Base-by-base conservation (phyloP, 805 yeast species). In the Yarrowia phangngaensis region DNA sequence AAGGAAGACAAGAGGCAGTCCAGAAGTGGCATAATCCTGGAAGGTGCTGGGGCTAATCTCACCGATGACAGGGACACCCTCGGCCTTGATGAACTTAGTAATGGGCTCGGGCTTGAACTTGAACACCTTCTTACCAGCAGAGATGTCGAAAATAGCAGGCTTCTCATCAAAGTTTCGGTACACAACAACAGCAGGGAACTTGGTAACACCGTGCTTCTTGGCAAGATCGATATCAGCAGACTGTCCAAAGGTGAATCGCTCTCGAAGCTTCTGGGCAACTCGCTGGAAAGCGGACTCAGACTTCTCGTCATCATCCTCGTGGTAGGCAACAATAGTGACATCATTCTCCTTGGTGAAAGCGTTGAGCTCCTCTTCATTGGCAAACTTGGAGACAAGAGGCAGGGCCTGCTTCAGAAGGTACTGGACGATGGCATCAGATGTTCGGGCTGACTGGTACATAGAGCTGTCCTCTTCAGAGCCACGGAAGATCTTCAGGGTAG, bases 381-480 rank as follows among this genome's bases (percentile, higher is more conserved):
- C 71, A 38, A 76, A 65, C 8, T 70, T 71, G 14, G 72, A 66
- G 24, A 84, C 86, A 12, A 89, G 76, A 27, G 98, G 97, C 55
- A 79, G 70, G 12, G 94, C 70, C 68, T 84, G 85, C 69, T 85
- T 82, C 56, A 78, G 62, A 95, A 92, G 82, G 69, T 76, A 85
- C 36, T 75, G 72, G 40, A 79, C 77, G 57, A 92, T 90, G 46
- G 88, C 80, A 35, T 74, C 84, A 20, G 95, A 76, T 51, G 78
- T 74, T 73, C 98, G 84, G 56, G 83, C 84, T 54, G 97, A 97
- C 48, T 74, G 75, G 68, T 90, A 92, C 58, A 82, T 89, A 31
- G 73, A 66, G 20, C 59, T 56, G 17, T 63, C 64, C 50, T 57
- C 59, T 54, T 63, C 68, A 54, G 57, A 58, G 53, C 66, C 69